Evolutionary conservation across 2,329 filamentous ascomycete species (phyloP).

Genomic region (Hypoxylon sp.): DNA sequence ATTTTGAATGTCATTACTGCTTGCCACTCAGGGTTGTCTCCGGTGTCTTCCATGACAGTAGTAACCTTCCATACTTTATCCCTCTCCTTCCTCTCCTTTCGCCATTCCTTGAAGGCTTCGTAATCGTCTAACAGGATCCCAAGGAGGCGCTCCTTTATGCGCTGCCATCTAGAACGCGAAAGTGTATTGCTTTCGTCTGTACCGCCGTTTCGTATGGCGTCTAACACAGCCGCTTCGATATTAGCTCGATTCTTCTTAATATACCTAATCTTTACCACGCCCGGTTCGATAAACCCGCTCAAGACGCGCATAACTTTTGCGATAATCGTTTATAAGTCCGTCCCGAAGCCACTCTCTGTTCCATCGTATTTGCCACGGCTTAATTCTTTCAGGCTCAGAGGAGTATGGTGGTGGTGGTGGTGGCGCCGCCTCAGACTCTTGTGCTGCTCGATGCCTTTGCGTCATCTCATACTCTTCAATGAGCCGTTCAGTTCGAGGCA

Average conservation of each 20-base stretch:
- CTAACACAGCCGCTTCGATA: not conserved
- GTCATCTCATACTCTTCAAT: not conserved
- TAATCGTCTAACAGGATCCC: not conserved
- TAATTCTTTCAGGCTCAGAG: not conserved
- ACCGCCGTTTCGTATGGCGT: not conserved
- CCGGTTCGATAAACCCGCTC: not conserved
- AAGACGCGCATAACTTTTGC: not conserved
- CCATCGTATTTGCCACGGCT: conserved; percentile 1
- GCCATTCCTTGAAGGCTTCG: not conserved
- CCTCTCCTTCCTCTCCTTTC: not conserved
- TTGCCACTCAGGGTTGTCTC: not conserved
- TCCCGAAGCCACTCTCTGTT: not conserved
- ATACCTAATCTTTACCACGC: not conserved
- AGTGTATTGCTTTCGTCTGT: not conserved
- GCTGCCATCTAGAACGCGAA: not conserved
- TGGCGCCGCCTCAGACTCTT: no score
- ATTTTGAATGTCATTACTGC: not conserved
- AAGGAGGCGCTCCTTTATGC: not conserved
- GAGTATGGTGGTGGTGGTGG: not conserved
- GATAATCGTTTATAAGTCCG: not conserved
- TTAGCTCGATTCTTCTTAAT: not conserved
- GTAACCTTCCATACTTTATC: not conserved
- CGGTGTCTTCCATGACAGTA: not conserved
- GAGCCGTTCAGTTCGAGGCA: not conserved
- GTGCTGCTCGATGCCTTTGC: no score